Evolutionary conservation across 2,329 filamentous ascomycete genomes (phyloP), one percentile per base, ranked within the genome.

Genomic region (Fusarium albosuccineum): DNA sequence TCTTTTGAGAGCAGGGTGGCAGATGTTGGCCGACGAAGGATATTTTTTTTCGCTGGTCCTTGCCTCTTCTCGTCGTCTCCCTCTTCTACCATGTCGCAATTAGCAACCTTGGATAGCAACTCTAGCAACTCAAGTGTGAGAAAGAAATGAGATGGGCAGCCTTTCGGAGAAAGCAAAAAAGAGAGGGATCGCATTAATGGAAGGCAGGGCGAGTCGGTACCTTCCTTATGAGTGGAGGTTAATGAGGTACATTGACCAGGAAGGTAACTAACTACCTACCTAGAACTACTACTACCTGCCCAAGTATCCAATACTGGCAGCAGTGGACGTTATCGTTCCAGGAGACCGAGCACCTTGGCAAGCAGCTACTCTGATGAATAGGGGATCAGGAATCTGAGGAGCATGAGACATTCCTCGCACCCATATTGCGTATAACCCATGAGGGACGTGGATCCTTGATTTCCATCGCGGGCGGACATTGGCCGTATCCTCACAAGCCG

Each of bases 401-500:
- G 30, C n/a, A 48, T 37, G 30, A 45, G 40, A 37, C 51, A 37
- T 37, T 45, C 30, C 29, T 55, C n/a, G 22, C 45, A 16, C 29
- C 36, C 39, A 17, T 39, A 33, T 33, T 10, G 22, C 39, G 11
- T 39, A 46, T 39, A 39, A 22, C n/a, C 37, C 44, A 49, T 49
- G 36, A 40, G 9, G 6, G 22, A 26, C 42, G 39, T 57, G 42
- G 42, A 41, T 57, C 44, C 37, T 49, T 42, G 17, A n/a, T 41
- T 57, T 49, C 16, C 17, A 9, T 33, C 10, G 29, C 34, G 36
- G 34, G 17, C 60, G 45, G 55, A 61, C 41, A 67, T 50, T 57
- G 44, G 36, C 46, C 44, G 48, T 46, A 51, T 57, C 39, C 16
- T 59, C 54, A 37, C 54, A 55, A 59, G 51, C 54, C 59, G 59